Conservation (phyloP, 2,329 filamentous ascomycete genomes). For the Fusarium devonianum region DNA sequence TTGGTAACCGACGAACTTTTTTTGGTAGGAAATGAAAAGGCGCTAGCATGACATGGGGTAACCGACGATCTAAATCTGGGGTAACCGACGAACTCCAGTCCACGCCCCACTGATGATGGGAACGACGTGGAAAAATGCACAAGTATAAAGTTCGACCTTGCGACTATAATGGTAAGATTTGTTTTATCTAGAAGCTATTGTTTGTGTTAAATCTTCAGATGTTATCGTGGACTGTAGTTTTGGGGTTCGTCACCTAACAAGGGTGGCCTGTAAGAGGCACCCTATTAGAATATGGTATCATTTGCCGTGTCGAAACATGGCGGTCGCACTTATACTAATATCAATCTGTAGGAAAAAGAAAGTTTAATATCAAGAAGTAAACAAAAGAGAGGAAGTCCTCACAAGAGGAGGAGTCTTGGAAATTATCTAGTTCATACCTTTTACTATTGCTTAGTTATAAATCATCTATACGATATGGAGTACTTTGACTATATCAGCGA, state of each 20-base stretch:
- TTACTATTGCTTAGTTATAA: conserved; percentile 2
- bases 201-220: background rate
- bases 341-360: conserved; percentile 5
- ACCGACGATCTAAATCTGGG: conserved; percentile 5
- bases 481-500: conserved; percentile 4
- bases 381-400: conserved; percentile 4
- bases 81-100: background rate
- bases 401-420: background rate
- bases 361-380: conserved; percentile 9
- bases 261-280: conserved; percentile 4
- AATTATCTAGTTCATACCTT: conserved; percentile 1
- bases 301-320: background rate
- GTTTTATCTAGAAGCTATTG: conserved; percentile 3
- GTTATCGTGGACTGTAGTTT: background rate
- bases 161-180: background rate
- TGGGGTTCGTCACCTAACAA: conserved; percentile 3
- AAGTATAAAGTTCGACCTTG: background rate
- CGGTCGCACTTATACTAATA: conserved; percentile 1
- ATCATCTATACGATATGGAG: conserved; percentile 3
- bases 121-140: conserved; percentile 5
- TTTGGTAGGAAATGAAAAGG: conserved; percentile 2
- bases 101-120: background rate
- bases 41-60: too few relatives aligned
- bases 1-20: conserved; percentile 5
- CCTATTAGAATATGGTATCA: conserved; percentile 4